Conservation (phyloP, 257 asterid species). For the Solanum piurae region DNA sequence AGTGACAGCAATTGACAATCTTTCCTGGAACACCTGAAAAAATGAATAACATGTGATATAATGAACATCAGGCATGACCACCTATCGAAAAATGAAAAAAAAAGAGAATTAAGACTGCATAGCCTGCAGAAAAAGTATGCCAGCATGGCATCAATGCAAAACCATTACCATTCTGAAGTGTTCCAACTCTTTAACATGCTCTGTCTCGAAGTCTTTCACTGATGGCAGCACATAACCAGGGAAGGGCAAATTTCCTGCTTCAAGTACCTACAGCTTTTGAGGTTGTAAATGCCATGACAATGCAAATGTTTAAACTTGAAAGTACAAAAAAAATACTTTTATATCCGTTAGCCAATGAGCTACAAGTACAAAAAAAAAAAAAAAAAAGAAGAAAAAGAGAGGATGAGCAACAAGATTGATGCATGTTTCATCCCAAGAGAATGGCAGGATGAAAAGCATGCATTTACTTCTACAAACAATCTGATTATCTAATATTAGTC, state of each 20-base stretch:
- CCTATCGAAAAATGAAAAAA: not conserved
- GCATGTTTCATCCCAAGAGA: not conserved
- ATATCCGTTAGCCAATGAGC: not conserved
- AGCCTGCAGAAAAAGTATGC: not conserved
- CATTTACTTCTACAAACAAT: not conserved
- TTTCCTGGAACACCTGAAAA: slow-evolving; percentile 42
- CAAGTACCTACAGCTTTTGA: slow-evolving; percentile 32
- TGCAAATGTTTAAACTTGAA: not conserved
- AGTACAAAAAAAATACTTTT: not conserved
- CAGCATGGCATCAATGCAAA: not conserved
- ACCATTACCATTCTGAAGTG: slow-evolving; percentile 46
- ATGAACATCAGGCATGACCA: not conserved
- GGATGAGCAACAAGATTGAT: not conserved
- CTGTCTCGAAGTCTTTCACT: slow-evolving; percentile 16
- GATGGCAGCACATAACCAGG: slow-evolving; percentile 7
- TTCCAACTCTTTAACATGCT: slow-evolving; percentile 46
- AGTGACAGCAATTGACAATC: slow-evolving; percentile 32
- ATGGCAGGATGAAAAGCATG: not conserved
- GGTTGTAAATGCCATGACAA: slow-evolving; percentile 3
- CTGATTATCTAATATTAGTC: not conserved
- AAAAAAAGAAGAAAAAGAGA: too few relatives aligned
- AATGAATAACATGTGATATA: not conserved
- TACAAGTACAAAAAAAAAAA: not conserved
- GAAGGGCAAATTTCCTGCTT: slow-evolving; percentile 16
- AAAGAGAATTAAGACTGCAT: not conserved